Evolutionary conservation across 2,329 filamentous ascomycete genomes (phyloP), one percentile per base, ranked within the genome.

Genomic region (Blumeria graminis): DNA sequence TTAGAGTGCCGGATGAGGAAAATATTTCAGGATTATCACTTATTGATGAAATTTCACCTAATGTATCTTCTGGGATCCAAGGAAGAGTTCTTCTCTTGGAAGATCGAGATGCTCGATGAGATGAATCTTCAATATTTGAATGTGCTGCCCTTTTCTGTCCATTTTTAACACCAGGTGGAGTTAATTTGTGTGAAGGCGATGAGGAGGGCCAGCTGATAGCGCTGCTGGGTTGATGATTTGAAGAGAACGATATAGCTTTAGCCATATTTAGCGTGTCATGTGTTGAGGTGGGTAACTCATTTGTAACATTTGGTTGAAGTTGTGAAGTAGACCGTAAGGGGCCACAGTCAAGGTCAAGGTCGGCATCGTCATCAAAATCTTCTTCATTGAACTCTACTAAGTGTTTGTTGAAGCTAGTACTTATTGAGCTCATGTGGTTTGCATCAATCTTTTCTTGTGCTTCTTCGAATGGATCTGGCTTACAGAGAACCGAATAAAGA

Each of bases 351-450:
- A 84, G 68, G 59, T 86, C 84, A 28, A 94, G 72, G 56, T 87
- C 77, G 18, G 82, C 76, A 62, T 94, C 88, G 65, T 90, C 85
- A 63, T 87, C 86, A 61, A 94, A 92, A 65, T 94, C 89, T 62
- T 90, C 81, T 60, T 88, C 84, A 58, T 80, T 77, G 60, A 88
- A 57, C 3, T 58, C 56, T 22, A 61, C 50, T 6, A 53, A 41
- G 18, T 32, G 18, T 13, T 53, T 50, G n/a, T 45, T 16, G 8
- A 36, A 32, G 9, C 60, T 63, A 32, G 65, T 62, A 7, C 62
- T 59, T 10, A 65, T 58, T 4, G 59, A 62, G 53, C 32, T 61
- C 11, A 62, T 59, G 45, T 66, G 64, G 1, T 67, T 68, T 34
- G 72, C 63, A 55, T 71, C 66, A 58, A 72, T 65, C 5, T 66